Base-by-base conservation (phyloP, 768 basidiomycete genomes). In the Rhodotorula kratochvilovae region DNA sequence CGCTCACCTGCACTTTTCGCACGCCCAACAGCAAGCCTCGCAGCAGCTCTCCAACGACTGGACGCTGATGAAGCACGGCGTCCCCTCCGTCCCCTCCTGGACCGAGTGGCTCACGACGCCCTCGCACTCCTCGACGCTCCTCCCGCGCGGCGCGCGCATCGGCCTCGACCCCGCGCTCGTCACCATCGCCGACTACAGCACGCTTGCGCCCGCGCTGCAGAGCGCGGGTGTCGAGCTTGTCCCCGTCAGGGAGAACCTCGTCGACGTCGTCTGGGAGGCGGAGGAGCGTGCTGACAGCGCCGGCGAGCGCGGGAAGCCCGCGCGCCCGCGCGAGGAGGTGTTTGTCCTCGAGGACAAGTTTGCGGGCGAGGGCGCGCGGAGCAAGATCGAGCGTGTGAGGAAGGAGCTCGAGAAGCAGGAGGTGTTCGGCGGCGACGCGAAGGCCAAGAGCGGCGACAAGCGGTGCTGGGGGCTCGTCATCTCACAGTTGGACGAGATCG, bases 401-500 rank as follows among this genome's bases (percentile, higher is more conserved):
- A 84, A 87, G 67, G 87, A 89, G 70, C 74, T 95, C 64, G 76
- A 79, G 66, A 87, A 86, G 73, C 84, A 86, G 76, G 85, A 63
- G 23, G 39, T 71, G 17, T 71, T 58, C 21, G 66, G 62, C 25
- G 46, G 55, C 5, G 70, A 71, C 50, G 35, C 39, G 43, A 71
- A 86, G 31, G 82, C 81, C 35, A 42, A 39, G n/a, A 54, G 31
- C 66, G 48, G 23, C 10, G 57, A 58, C 35, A 66, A 63, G 48
- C 78, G 81, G 54, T 78, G 76, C n/a, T 76, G 78, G 31, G 92
- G 89, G 3, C 80, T 90, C 53, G 87, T 95, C 2, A 85, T 97
- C 8, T 89, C 85, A n/a, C 87, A 89, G 84, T 85, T 98, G 31
- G 95, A 98, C 79, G 95, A 98, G 79, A 87, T 95, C 61, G 92